Base-by-base conservation (phyloP, 75 land plant species). In the Cunninghamia lanceolata region DNA sequence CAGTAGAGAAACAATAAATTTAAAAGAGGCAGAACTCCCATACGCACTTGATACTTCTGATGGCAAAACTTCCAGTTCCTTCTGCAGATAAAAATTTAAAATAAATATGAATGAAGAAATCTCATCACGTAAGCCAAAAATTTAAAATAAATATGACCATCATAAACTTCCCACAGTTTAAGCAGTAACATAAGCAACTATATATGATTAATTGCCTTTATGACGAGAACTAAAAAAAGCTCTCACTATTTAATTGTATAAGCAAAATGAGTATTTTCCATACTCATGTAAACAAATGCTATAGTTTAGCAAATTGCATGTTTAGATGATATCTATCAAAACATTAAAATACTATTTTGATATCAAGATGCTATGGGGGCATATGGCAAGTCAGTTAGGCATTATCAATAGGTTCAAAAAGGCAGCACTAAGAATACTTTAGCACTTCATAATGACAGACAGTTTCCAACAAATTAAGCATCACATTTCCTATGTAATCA, bases 41-140 rank as follows among this genome's bases (percentile, higher is more conserved):
- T 10, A 80, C 50, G 52, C 82, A 80, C 82, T 25, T 80, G 82
- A 77, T 36, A 77, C 82, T 10, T 80, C 82, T 28, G 32, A 40
- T 28, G 52, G 47, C 3, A 13, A 13, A 80, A 80, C 14, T 45
- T 80, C 52, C 30, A 45, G 82, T 80, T 43, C 82, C 82, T 80
- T 80, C 52, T 80, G 82, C 47, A 80, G 32, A 80, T 30, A 45
- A 9, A 43, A 80, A 45, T 42, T 78, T 80, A 45, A 25, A 42
- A 80, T 40, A 45, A 76, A n/a, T 39, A 14, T 28, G 47, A 40
- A 2, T 45, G 47, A 80, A 80, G 30, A 42, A 13, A 42, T 19
- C 82, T 42, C 3, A 80, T 11, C 46, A 43, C 1, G n/a, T n/a
- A 45, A 43, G 30, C 42, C n/a, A 45, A 9, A 43, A 80, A 45